phyloP scores from a whole-genome alignment of 2,329 filamentous ascomycete genomes.

The Phyllosticta ampelicida region DNA sequence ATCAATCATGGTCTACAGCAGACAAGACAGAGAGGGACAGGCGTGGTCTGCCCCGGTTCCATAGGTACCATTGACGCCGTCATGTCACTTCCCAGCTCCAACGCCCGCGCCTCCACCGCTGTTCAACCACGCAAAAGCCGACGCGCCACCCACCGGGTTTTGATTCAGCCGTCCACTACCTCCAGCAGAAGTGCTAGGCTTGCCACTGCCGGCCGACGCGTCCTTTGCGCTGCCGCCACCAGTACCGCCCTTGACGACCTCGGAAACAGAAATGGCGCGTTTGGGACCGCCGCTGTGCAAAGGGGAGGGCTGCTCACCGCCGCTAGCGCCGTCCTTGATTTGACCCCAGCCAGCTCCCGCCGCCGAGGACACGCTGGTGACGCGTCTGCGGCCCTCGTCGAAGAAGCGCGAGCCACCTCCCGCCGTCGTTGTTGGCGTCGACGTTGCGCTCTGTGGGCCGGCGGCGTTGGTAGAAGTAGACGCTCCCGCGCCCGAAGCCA shows the following conservation, averaged over 20 bases:
- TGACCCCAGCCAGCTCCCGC: conserved; percentile 8
- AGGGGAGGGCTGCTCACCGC: background rate
- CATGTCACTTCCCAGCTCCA: background rate
- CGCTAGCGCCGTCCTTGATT: background rate
- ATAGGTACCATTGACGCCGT: background rate
- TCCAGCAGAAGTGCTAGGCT: background rate
- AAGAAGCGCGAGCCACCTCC: conserved; percentile 31
- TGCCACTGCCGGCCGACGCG: background rate
- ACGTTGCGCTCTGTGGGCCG: conserved; percentile 21
- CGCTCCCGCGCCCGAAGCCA: background rate
- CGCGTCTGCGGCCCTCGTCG: conserved; percentile 34
- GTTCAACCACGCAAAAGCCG: conserved; percentile 89
- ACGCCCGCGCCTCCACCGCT: background rate
- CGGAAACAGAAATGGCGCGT: conserved; percentile 3
- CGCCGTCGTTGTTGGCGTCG: conserved; percentile 15
- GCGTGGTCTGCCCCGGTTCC: background rate
- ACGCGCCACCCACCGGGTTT: conserved; percentile 86
- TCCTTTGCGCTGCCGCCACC: background rate
- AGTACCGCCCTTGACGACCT: background rate
- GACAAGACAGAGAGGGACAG: too few relatives aligned
- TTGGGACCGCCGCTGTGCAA: conserved; percentile 1
- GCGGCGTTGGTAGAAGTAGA: background rate
- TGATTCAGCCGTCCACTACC: conserved; percentile 20
- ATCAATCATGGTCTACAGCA: too few relatives aligned
- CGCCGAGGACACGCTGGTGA: conserved; percentile 11